A percentile compares a stretch with the other conserved stretches of the same genome.
Conservation (phyloP, 2,329 filamentous ascomycete genomes). For the Thielaviopsis euricoi region DNA sequence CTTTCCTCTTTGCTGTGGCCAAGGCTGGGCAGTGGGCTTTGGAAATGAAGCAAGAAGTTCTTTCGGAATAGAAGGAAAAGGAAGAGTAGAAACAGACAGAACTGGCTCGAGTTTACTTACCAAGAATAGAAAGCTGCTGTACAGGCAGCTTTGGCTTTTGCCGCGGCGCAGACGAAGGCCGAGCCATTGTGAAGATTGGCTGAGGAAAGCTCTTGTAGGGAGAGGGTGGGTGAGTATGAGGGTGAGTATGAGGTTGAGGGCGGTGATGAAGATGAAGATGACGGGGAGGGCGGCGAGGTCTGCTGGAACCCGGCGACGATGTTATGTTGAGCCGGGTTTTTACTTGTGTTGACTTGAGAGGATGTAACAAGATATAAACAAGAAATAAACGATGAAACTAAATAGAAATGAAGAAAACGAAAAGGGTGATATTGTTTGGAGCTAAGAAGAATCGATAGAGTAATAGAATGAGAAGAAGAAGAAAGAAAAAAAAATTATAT, state of each 20-base stretch:
- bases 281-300: neutral
- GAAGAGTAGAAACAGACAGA: neutral
- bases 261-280: neutral
- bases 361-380: no score
- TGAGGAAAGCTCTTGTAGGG: neutral
- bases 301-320: no score
- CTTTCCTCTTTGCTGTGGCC: neutral
- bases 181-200: neutral
- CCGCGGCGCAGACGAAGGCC: neutral
- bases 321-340: no score
- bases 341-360: no score
- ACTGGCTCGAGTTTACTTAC: slow-evolving; percentile 10
- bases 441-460: neutral
- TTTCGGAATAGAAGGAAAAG: neutral
- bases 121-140: slow-evolving; percentile 9
- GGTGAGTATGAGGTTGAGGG: neutral
- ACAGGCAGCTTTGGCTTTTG: slow-evolving; percentile 10
- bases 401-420: neutral
- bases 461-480: neutral
- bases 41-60: neutral
- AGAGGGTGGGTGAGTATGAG: neutral
- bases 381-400: no score
- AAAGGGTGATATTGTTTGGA: neutral
- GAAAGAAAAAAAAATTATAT: neutral
- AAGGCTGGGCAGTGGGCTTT: neutral